These are phyloP conservation scores for Ceratobasidium sp. DNA, from an alignment of 1,284 basidiomycete genomes.

Conservation along the genomic window DNA sequence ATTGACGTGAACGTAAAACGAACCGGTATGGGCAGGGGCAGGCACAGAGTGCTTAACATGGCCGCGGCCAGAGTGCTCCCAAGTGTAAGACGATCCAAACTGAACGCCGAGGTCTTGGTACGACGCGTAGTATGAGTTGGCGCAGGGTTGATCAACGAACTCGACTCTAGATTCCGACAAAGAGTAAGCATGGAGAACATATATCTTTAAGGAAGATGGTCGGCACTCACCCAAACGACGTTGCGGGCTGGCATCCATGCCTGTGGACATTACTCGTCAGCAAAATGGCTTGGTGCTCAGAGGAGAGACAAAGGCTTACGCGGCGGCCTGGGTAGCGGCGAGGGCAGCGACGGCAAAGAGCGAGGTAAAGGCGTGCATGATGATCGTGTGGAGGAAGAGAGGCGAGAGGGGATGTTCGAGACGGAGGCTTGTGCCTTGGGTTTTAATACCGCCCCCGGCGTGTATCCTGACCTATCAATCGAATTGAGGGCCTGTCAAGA, in stretches of 20 bases:
- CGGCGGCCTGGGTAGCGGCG: conserved; percentile 4
- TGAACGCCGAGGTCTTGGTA: conserved; percentile 17
- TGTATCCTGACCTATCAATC: conserved; percentile 25
- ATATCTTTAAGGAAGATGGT: background rate
- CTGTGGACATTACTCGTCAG: background rate
- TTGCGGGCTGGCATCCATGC: too few species aligned
- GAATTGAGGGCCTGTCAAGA: conserved; percentile 23
- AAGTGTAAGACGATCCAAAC: background rate
- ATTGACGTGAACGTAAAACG: background rate
- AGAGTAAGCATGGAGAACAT: background rate
- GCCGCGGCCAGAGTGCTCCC: background rate
- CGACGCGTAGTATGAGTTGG: background rate
- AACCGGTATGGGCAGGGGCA: background rate
- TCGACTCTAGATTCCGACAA: background rate
- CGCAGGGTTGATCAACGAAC: background rate
- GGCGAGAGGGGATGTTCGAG: background rate
- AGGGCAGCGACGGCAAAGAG: background rate
- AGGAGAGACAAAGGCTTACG: background rate
- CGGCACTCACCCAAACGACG: background rate
- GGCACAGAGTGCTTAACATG: background rate
- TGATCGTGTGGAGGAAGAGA: background rate
- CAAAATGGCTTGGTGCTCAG: too few species aligned
- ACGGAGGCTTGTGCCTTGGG: background rate
- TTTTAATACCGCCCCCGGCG: background rate
- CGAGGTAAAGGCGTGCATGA: conserved; percentile 6